phyloP scores from a whole-genome alignment of 805 yeast genomes.

The Saturnispora saitoi region DNA sequence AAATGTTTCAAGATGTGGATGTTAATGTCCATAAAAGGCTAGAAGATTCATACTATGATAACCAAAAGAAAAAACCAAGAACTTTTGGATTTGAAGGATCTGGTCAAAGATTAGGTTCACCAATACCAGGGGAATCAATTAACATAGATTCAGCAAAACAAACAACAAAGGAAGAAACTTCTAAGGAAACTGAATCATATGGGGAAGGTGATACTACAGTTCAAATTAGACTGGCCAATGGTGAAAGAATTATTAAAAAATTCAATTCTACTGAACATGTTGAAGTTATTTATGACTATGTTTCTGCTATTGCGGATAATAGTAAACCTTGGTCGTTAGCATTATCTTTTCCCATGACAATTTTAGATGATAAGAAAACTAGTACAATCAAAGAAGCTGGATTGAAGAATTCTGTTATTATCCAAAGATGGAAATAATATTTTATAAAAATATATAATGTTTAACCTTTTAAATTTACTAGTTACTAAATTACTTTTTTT shows the following conservation, averaged over 20 bases:
- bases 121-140: constrained; percentile 63
- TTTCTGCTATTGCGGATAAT: constrained; percentile 38
- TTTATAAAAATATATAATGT: neutral
- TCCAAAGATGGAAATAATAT: constrained; percentile 68
- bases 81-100: constrained; percentile 63
- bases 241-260: constrained; percentile 55
- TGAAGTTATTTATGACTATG: constrained; percentile 58
- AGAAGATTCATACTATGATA: constrained; percentile 66
- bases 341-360: constrained; percentile 74
- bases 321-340: constrained; percentile 55
- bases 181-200: constrained; percentile 11
- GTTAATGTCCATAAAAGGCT: constrained; percentile 74
- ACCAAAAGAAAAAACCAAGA: constrained; percentile 36
- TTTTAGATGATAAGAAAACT: constrained; percentile 50
- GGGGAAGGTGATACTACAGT: constrained; percentile 53
- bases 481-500: neutral
- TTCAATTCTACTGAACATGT: constrained; percentile 63
- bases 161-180: constrained; percentile 16
- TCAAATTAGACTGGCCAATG: constrained; percentile 79
- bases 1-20: constrained; percentile 88
- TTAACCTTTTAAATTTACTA: neutral
- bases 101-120: constrained; percentile 85
- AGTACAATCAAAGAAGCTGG: constrained; percentile 66
- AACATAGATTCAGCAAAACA: constrained; percentile 12
- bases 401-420: constrained; percentile 74